These are phyloP conservation scores for Echria macrotheca DNA, from an alignment of 495 filamentous ascomycete species.

Conservation along the genomic window DNA sequence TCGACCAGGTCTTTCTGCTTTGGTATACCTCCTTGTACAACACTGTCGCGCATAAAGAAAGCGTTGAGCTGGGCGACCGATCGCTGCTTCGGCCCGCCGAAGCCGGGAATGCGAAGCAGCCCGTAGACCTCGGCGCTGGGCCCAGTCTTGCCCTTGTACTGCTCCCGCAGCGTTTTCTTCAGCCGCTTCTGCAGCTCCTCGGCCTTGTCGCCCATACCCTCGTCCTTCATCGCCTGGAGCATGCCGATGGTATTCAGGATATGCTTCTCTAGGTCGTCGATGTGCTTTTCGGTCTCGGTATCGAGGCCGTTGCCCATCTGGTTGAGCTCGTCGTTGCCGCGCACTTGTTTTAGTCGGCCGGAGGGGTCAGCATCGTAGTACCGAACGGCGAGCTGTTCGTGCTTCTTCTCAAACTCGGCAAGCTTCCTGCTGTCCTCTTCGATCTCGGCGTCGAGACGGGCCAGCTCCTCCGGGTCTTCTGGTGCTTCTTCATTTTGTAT, in stretches of 20 bases:
- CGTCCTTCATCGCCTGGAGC: constrained; percentile 31
- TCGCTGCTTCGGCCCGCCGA: constrained; percentile 22
- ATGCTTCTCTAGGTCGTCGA: constrained; percentile 49
- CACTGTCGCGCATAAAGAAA: constrained; percentile 26
- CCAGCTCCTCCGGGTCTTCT: no score
- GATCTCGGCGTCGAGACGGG: no score
- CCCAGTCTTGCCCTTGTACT: constrained; percentile 31
- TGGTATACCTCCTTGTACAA: constrained; percentile 26
- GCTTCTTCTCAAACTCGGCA: no score
- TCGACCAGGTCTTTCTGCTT: constrained; percentile 26
- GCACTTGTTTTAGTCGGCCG: constrained; percentile 31
- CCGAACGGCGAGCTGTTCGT: constrained; percentile 23
- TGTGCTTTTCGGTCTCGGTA: constrained; percentile 34
- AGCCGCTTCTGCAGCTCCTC: constrained; percentile 25
- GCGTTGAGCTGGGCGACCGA: constrained; percentile 18
- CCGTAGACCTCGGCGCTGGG: constrained; percentile 20
- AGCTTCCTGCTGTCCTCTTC: no score
- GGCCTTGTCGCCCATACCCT: constrained; percentile 34
- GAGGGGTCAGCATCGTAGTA: constrained; percentile 42
- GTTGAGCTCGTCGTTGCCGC: constrained; percentile 29
- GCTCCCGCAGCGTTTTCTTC: constrained; percentile 31
- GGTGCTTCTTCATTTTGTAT: no score
- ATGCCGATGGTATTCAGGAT: constrained; percentile 39
- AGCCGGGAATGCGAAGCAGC: constrained; percentile 21
- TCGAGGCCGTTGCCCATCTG: constrained; percentile 42